A percentile compares a stretch with the other conserved stretches of the same genome.
phyloP scores from a whole-genome alignment of 345 rosid genomes.

The Gossypium turneri region DNA sequence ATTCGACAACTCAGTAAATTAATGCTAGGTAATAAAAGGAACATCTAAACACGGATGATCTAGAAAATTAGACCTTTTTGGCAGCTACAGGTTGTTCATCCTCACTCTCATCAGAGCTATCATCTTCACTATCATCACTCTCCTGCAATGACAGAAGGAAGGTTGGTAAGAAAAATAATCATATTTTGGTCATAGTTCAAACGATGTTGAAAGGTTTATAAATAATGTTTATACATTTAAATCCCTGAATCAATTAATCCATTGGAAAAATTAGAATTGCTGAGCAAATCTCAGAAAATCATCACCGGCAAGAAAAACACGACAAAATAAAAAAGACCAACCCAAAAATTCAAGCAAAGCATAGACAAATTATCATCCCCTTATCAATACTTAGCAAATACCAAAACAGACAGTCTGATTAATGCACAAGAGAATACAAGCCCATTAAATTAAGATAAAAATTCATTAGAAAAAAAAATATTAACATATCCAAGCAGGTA shows the following conservation, averaged over 20 bases:
- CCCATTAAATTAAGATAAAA: background rate
- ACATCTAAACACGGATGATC: background rate
- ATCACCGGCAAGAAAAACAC: background rate
- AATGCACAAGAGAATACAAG: background rate
- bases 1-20: background rate
- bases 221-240: background rate
- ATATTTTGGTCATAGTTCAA: background rate
- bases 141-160: background rate
- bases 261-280: background rate
- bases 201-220: background rate
- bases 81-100: constrained; percentile 38
- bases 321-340: background rate
- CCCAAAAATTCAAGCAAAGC: background rate
- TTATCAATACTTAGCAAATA: background rate
- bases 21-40: background rate
- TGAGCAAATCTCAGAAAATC: background rate
- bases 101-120: constrained; percentile 37
- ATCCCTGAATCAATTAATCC: background rate
- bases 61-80: constrained; percentile 35
- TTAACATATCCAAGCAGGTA: background rate
- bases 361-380: background rate
- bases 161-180: background rate
- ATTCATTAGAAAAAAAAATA: background rate
- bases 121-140: constrained; percentile 36
- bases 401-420: background rate